Evolutionary conservation across 2,329 filamentous ascomycete species (phyloP).

Genomic region (Aspergillus versicolor): DNA sequence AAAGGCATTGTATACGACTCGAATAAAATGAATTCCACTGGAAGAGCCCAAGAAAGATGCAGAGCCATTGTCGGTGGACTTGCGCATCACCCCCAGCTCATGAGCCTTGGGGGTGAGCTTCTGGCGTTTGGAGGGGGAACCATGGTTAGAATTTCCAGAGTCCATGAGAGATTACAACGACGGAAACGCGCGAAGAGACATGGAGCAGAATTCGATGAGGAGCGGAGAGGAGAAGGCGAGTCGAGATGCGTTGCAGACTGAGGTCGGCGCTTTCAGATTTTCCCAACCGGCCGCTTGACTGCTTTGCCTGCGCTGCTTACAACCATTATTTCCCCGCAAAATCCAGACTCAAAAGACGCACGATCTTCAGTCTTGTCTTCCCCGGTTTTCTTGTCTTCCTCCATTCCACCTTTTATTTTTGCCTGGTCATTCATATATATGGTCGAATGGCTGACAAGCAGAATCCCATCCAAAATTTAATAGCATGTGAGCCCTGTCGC

Average conservation of each 20-base stretch:
- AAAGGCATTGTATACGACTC: slow-evolving; percentile 54
- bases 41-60: slow-evolving; percentile 58
- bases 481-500: slow-evolving; percentile 20
- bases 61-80: slow-evolving; percentile 46
- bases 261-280: slow-evolving; percentile 3
- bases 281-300: slow-evolving; percentile 3
- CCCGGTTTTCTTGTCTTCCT: background rate
- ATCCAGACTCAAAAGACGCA: background rate
- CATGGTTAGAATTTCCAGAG: slow-evolving; percentile 7
- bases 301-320: background rate
- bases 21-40: slow-evolving; percentile 61
- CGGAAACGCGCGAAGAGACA: background rate
- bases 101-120: slow-evolving; percentile 30
- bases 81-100: slow-evolving; percentile 54
- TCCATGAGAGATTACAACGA: slow-evolving; percentile 4
- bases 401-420: background rate
- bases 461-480: slow-evolving; percentile 18
- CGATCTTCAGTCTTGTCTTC: background rate
- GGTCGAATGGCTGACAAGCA: slow-evolving; percentile 12
- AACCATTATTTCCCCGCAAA: background rate
- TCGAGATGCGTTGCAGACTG: background rate
- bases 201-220: background rate
- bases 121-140: slow-evolving; percentile 27
- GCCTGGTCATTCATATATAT: background rate
- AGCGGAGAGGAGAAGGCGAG: background rate